These are phyloP conservation scores for Nothomitra cinnamomea DNA, from an alignment of 2,329 filamentous ascomycete genomes.

Conservation along the genomic window DNA sequence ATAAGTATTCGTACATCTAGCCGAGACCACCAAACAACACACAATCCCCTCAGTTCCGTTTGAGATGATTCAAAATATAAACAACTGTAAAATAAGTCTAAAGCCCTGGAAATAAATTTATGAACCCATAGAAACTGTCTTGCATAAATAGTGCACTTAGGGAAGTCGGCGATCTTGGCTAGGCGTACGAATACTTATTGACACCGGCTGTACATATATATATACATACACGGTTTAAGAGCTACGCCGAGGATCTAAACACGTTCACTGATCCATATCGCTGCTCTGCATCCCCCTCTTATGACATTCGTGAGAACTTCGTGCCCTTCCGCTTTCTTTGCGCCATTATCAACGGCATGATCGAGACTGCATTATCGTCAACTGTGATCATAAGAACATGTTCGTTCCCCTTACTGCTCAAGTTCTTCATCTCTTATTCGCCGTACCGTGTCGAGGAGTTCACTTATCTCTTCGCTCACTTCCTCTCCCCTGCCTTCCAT, in stretches of 20 bases:
- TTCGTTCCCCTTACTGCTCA: slow-evolving; percentile 42
- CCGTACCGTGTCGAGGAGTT: slow-evolving; percentile 56
- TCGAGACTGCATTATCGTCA: slow-evolving; percentile 38
- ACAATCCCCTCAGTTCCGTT: no score
- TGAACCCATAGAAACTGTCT: no score
- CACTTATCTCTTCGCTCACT: slow-evolving; percentile 58
- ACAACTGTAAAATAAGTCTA: no score
- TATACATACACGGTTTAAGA: no score
- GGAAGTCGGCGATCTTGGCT: no score
- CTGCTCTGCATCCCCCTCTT: slow-evolving; percentile 72
- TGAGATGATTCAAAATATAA: no score
- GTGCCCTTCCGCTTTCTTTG: slow-evolving; percentile 77
- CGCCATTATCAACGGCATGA: slow-evolving; percentile 84
- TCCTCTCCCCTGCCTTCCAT: slow-evolving; percentile 61
- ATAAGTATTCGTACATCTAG: no score
- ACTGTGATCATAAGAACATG: not conserved
- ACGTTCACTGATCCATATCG: slow-evolving; percentile 79
- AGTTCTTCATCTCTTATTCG: slow-evolving; percentile 88
- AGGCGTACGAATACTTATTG: no score
- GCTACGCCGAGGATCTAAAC: slow-evolving; percentile 25
- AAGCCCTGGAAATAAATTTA: no score
- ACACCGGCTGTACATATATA: no score
- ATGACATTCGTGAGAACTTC: slow-evolving; percentile 79
- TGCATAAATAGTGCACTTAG: no score
- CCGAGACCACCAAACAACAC: no score